phyloP scores from a whole-genome alignment of 805 yeast species.

The Teunomyces atbi region DNA sequence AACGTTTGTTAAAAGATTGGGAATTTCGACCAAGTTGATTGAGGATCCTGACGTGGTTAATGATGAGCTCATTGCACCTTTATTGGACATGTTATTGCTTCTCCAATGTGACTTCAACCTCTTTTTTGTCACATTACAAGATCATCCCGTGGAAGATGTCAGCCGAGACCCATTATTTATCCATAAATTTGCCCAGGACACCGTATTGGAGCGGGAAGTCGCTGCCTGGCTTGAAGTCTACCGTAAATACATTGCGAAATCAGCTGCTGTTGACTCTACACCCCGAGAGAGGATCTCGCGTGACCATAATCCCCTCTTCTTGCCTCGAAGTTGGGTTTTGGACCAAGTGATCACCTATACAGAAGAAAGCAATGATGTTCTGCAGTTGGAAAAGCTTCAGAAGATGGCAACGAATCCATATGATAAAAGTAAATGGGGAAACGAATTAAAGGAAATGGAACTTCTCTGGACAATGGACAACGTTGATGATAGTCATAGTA shows the following conservation, averaged over 20 bases:
- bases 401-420: slow-evolving; percentile 77
- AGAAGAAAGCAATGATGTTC: slow-evolving; percentile 50
- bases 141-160: slow-evolving; percentile 18
- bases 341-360: slow-evolving; percentile 72
- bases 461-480: slow-evolving; percentile 53
- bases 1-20: slow-evolving; percentile 65
- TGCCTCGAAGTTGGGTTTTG: slow-evolving; percentile 82
- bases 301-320: slow-evolving; percentile 68
- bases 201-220: slow-evolving; percentile 37
- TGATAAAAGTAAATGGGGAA: slow-evolving; percentile 66
- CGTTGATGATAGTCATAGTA: slow-evolving; percentile 50
- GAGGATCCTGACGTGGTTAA: slow-evolving; percentile 37
- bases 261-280: slow-evolving; percentile 30
- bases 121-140: slow-evolving; percentile 68
- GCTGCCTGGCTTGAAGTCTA: slow-evolving; percentile 54
- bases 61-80: slow-evolving; percentile 50
- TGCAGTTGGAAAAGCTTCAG: slow-evolving; percentile 57
- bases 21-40: slow-evolving; percentile 44
- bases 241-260: slow-evolving; percentile 41
- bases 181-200: slow-evolving; percentile 26
- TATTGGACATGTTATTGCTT: slow-evolving; percentile 58
- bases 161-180: not conserved
- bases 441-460: slow-evolving; percentile 57
- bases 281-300: slow-evolving; percentile 32
- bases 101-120: slow-evolving; percentile 76